phyloP scores from a whole-genome alignment of 352 stramenopile genomes.

The Aphanomyces astaci region DNA sequence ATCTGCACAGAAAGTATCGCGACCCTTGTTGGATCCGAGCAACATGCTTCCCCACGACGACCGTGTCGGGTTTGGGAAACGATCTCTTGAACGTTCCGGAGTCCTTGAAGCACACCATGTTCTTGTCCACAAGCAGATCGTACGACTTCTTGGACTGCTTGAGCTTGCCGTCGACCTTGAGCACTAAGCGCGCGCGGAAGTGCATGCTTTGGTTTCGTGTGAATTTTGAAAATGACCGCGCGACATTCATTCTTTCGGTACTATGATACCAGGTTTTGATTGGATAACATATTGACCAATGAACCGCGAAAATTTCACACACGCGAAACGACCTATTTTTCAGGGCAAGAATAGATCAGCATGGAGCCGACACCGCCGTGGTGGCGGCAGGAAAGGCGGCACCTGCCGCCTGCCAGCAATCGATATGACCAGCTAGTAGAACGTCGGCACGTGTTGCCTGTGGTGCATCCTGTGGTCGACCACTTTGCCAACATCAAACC shows the following conservation, averaged over 20 bases:
- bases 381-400: conserved; percentile 19
- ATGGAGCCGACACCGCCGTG: not conserved
- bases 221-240: not conserved
- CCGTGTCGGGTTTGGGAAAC: conserved; percentile 49
- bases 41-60: conserved; percentile 33
- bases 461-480: conserved; percentile 18
- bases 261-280: too few species aligned
- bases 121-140: conserved; percentile 2
- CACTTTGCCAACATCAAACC: conserved; percentile 21
- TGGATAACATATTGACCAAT: too few species aligned
- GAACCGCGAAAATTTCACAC: too few species aligned
- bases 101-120: conserved; percentile 12
- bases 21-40: conserved; percentile 29
- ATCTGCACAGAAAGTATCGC: conserved; percentile 19
- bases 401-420: not conserved
- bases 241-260: too few species aligned
- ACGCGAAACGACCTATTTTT: too few species aligned
- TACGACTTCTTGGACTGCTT: conserved; percentile 19
- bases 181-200: conserved; percentile 11
- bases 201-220: conserved; percentile 1
- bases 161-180: conserved; percentile 12
- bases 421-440: conserved; percentile 8
- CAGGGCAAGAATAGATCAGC: too few species aligned
- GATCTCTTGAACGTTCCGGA: conserved; percentile 31
- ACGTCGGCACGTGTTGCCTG: conserved; percentile 12